phyloP scores from a whole-genome alignment of 352 stramenopile genomes.

The Globisporangium heterothallicum region DNA sequence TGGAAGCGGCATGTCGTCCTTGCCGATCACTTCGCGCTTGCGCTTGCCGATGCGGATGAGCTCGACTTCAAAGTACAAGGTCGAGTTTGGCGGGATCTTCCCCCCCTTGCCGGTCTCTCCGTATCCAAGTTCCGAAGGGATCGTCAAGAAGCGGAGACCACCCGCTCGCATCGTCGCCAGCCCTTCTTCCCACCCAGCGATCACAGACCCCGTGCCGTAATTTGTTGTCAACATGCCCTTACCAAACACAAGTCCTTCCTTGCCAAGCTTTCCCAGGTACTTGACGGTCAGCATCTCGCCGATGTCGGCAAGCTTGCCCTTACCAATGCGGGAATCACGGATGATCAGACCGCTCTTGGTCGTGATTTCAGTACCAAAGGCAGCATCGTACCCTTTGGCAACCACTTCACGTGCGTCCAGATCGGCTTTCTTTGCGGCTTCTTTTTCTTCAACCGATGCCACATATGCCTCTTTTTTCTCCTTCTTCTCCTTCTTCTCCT shows the following conservation, averaged over 20 bases:
- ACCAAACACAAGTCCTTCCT: slow-evolving; percentile 61
- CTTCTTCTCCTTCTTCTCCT: slow-evolving; percentile 31
- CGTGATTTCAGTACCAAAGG: slow-evolving; percentile 44
- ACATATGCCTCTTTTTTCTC: slow-evolving; percentile 19
- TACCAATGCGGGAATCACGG: slow-evolving; percentile 46
- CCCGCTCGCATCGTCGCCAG: slow-evolving; percentile 68
- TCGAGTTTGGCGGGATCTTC: slow-evolving; percentile 76
- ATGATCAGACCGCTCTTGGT: slow-evolving; percentile 52
- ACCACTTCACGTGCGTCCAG: slow-evolving; percentile 38
- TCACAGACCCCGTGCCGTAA: slow-evolving; percentile 64
- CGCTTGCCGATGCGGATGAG: slow-evolving; percentile 72
- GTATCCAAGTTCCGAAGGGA: slow-evolving; percentile 63
- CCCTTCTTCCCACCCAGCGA: slow-evolving; percentile 77
- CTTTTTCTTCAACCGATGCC: slow-evolving; percentile 18
- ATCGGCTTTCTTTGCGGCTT: slow-evolving; percentile 21
- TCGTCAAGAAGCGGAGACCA: slow-evolving; percentile 51
- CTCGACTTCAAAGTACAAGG: slow-evolving; percentile 76
- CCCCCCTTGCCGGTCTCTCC: slow-evolving; percentile 54
- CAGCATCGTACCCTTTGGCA: slow-evolving; percentile 45
- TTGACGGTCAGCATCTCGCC: slow-evolving; percentile 76
- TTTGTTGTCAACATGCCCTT: slow-evolving; percentile 70
- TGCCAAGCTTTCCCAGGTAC: slow-evolving; percentile 54
- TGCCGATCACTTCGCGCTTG: slow-evolving; percentile 47
- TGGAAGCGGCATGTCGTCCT: slow-evolving; percentile 64
- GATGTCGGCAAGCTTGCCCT: slow-evolving; percentile 37